Evolutionary conservation across 441 rosid species (phyloP), one percentile per base, ranked within the genome.

Genomic region (Cnidoscolus chayamansa): DNA sequence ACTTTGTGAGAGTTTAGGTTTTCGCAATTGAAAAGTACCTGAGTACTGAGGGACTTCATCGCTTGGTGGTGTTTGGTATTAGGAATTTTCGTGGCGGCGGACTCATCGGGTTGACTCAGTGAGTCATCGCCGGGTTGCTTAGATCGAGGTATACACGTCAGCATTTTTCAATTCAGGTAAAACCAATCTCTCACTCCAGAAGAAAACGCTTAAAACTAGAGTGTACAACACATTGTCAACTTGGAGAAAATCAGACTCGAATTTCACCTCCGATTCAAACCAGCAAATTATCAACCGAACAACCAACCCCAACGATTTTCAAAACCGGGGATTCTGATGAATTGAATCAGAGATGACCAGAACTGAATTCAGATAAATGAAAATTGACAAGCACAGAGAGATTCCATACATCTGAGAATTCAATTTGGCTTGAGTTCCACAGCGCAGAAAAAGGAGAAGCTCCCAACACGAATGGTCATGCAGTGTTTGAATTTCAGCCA

Each of bases 111-210:
- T 70, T 88, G 97, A 84, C 79, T 82, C 70, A 80, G 45, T 0
- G 94, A 80, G 75, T 90, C 95, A 54, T 89, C 97, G 35, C 86
- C 90, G 71, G 88, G 82, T 83, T 87, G 93, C 84, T 92, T 94
- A 2, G 97, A 82, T 48, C 95, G 95, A 80, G 97, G 89, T 81
- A 94, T 87, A 84, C 98, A 92, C 79, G 97, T 94, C 81, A 94
- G 86, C 98, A 92, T 94, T 85, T 74, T 62, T 73, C 77, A 32
- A 15, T 54, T 56, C 25, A 15, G 63, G 75, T 30, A 35, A 35
- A 35, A 35, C 40, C 63, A 68, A 55, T 35, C 25, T 25, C 25
- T 25, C 25, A 25, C 25, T 25, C 25, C 25, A 25, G 25, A 25
- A 25, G 25, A 25, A 25, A 25, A 25, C 25, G 25, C 25, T 25